These are phyloP conservation scores for Epichloe bromicola DNA, from an alignment of 2,329 filamentous ascomycete species.

Conservation along the genomic window DNA sequence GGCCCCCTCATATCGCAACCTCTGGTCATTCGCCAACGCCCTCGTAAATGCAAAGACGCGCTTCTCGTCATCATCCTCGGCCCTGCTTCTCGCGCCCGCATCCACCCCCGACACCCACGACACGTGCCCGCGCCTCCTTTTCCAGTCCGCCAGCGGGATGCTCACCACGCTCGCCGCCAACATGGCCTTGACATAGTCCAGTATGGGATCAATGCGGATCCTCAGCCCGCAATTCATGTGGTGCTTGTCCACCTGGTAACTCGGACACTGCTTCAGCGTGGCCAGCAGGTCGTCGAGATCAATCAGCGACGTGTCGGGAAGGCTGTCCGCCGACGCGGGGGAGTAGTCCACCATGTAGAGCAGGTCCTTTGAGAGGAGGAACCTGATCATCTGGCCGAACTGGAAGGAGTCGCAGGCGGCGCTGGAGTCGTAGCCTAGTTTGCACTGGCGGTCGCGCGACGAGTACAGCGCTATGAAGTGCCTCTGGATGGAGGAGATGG, in stretches of 20 bases:
- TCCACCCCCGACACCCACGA: slow-evolving; percentile 26
- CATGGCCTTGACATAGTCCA: slow-evolving; percentile 51
- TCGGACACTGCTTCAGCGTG: slow-evolving; percentile 50
- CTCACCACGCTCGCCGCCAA: slow-evolving; percentile 33
- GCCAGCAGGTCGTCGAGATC: slow-evolving; percentile 49
- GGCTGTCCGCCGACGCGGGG: slow-evolving; percentile 30
- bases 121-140: slow-evolving; percentile 22
- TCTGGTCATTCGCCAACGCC: slow-evolving; percentile 34
- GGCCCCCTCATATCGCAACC: slow-evolving; percentile 34
- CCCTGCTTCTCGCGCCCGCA: slow-evolving; percentile 2
- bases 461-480: slow-evolving; percentile 58
- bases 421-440: slow-evolving; percentile 61
- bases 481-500: slow-evolving; percentile 53
- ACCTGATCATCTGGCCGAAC: slow-evolving; percentile 64
- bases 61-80: slow-evolving; percentile 10
- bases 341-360: slow-evolving; percentile 46
- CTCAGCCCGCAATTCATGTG: slow-evolving; percentile 63
- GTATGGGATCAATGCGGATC: slow-evolving; percentile 48
- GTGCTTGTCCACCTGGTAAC: slow-evolving; percentile 61
- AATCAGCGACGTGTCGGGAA: slow-evolving; percentile 39
- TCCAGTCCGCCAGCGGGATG: slow-evolving; percentile 34
- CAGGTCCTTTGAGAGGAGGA: slow-evolving; percentile 49
- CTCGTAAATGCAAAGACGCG: slow-evolving; percentile 36
- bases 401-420: slow-evolving; percentile 65
- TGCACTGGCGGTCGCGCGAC: slow-evolving; percentile 55